Percentiles rank a stretch among this genome's conserved stretches.
Evolutionary conservation across 306 rosid genomes (phyloP).

Genomic region (Myrica gale): DNA sequence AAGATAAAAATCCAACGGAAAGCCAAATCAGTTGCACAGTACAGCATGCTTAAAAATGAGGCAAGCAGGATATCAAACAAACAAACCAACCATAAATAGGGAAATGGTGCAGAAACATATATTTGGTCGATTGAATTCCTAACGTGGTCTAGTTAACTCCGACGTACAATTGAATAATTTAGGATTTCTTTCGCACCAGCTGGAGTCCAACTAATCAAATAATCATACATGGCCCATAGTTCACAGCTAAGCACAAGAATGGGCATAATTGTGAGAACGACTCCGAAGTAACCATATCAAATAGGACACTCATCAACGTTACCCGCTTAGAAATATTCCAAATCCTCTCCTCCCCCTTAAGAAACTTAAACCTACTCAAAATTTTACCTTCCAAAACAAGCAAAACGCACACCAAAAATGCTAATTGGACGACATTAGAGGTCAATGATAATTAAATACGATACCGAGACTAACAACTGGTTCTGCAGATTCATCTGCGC

Average conservation of each 20-base stretch:
- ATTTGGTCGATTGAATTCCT: neutral
- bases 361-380: neutral
- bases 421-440: neutral
- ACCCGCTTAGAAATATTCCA: neutral
- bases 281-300: neutral
- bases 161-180: neutral
- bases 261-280: neutral
- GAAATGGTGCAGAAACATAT: neutral
- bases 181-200: neutral
- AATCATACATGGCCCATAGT: neutral
- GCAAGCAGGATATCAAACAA: neutral
- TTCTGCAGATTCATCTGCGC: constrained; percentile 55
- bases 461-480: constrained; percentile 77
- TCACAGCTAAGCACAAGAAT: neutral
- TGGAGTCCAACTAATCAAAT: neutral
- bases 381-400: neutral
- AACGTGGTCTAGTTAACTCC: neutral
- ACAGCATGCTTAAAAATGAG: neutral
- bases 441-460: constrained; percentile 5
- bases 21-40: neutral
- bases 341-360: neutral
- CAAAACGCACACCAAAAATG: neutral
- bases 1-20: neutral
- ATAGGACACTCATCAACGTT: neutral
- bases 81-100: neutral